These are phyloP conservation scores for Phaeomoniella chlamydospora DNA, from an alignment of 2,329 filamentous ascomycete genomes.

Conservation along the genomic window DNA sequence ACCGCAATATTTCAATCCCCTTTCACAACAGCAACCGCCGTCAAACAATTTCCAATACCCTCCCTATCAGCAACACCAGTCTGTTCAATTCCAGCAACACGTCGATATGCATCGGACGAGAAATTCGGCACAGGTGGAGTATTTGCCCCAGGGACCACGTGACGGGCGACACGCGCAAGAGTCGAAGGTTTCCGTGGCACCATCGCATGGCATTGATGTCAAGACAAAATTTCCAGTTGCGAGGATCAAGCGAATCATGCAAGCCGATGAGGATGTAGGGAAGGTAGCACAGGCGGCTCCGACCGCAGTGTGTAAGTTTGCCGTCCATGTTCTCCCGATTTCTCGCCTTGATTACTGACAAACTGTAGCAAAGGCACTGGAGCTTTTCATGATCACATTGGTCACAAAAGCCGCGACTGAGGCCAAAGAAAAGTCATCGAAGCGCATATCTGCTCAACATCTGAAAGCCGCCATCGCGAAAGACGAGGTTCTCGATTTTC, in stretches of 20 bases:
- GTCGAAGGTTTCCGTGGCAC: constrained; percentile 2
- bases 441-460: constrained; percentile 79
- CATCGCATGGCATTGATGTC: constrained; percentile 51
- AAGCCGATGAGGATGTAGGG: constrained; percentile 94
- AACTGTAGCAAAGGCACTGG: constrained; percentile 65
- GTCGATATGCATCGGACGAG: constrained; percentile 28
- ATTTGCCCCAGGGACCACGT: constrained; percentile 2
- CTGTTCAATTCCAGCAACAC: constrained; percentile 8
- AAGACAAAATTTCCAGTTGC: constrained; percentile 95
- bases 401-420: constrained; percentile 79
- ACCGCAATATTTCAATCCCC: neutral
- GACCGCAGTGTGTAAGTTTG: constrained; percentile 65
- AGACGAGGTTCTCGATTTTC: constrained; percentile 87
- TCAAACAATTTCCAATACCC: constrained; percentile 6
- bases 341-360: constrained; percentile 1
- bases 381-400: constrained; percentile 94
- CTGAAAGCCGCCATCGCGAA: constrained; percentile 80
- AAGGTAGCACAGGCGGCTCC: constrained; percentile 97
- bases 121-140: constrained; percentile 16
- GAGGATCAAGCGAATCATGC: constrained; percentile 97
- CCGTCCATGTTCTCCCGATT: constrained; percentile 2
- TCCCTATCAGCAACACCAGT: constrained; percentile 22
- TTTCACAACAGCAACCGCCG: constrained; percentile 1
- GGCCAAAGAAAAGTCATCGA: constrained; percentile 68
- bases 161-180: constrained; percentile 3